phyloP scores from a whole-genome alignment of 306 rosid species.

The Glycine tomentella region DNA sequence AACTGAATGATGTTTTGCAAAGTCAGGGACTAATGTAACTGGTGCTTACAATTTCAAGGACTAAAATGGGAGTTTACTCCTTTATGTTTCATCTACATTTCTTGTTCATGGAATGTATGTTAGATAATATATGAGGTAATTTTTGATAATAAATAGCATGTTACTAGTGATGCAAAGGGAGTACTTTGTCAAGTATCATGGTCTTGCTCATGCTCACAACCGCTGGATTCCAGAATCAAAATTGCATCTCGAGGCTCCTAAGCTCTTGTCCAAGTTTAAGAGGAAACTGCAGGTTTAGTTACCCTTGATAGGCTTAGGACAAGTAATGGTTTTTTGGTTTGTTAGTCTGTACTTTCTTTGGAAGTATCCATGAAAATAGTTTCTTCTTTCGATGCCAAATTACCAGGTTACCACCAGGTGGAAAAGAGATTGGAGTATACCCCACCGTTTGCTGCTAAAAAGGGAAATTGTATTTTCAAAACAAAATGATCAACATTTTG shows the following conservation, averaged over 20 bases:
- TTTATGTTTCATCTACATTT: slow-evolving; percentile 21
- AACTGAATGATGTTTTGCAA: background rate
- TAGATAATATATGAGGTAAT: slow-evolving; percentile 8
- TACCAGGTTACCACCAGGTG: slow-evolving; percentile 48
- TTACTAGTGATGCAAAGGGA: slow-evolving; percentile 48
- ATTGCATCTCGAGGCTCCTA: slow-evolving; percentile 50
- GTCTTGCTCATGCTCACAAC: slow-evolving; percentile 59
- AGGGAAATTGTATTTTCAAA: slow-evolving; percentile 31
- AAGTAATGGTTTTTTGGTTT: background rate
- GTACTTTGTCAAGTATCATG: slow-evolving; percentile 55
- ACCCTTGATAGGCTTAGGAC: slow-evolving; percentile 2
- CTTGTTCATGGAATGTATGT: slow-evolving; percentile 22
- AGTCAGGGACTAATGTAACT: background rate
- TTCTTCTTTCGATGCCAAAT: slow-evolving; percentile 13
- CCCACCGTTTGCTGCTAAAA: slow-evolving; percentile 54
- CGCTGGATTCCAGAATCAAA: slow-evolving; percentile 54
- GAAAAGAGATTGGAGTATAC: slow-evolving; percentile 56
- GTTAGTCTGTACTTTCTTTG: slow-evolving; percentile 19
- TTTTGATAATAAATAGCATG: slow-evolving; percentile 33
- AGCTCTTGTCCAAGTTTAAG: slow-evolving; percentile 49
- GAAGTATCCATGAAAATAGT: background rate
- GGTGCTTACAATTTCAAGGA: background rate
- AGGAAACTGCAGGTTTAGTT: slow-evolving; percentile 44
- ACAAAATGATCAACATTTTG: background rate
- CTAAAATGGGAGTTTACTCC: background rate